Evolutionary conservation across 2,329 filamentous ascomycete genomes (phyloP).

Genomic region (Didymosphaeria variabile): DNA sequence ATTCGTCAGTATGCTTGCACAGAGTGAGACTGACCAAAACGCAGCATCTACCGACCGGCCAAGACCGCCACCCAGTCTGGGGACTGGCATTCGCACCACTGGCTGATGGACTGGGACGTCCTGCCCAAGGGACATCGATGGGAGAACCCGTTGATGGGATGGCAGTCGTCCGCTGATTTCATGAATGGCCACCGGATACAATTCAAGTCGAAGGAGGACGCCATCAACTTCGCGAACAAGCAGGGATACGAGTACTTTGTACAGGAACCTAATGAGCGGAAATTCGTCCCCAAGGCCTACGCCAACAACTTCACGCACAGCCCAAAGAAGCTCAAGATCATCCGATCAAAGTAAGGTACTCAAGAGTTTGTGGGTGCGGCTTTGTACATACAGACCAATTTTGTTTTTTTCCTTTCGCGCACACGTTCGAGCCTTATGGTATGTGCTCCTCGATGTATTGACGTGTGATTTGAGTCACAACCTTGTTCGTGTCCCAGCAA

Average conservation of each 20-base stretch:
- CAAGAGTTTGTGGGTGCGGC: constrained; percentile 13
- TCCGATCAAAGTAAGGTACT: constrained; percentile 76
- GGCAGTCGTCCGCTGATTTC: constrained; percentile 93
- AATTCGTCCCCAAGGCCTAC: constrained; percentile 90
- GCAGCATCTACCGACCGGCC: constrained; percentile 86
- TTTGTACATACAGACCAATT: constrained; percentile 39
- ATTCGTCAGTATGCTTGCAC: background rate
- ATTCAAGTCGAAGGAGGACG: constrained; percentile 94
- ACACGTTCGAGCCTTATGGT: background rate
- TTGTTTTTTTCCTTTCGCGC: constrained; percentile 7
- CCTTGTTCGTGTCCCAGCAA: background rate
- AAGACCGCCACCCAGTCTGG: constrained; percentile 98
- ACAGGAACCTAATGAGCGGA: constrained; percentile 91
- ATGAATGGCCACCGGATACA: constrained; percentile 94
- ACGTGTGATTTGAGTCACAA: background rate
- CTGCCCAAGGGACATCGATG: constrained; percentile 91
- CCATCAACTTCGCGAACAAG: constrained; percentile 95
- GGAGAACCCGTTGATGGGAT: constrained; percentile 98
- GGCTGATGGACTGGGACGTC: constrained; percentile 99
- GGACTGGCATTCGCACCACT: constrained; percentile 81
- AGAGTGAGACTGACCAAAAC: constrained; percentile 18
- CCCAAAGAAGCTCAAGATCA: constrained; percentile 82
- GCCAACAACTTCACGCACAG: constrained; percentile 95
- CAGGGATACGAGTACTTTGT: constrained; percentile 99
- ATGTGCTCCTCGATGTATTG: background rate